Conservation (phyloP, 805 yeast genomes). For the Kuraishia hungarica region DNA sequence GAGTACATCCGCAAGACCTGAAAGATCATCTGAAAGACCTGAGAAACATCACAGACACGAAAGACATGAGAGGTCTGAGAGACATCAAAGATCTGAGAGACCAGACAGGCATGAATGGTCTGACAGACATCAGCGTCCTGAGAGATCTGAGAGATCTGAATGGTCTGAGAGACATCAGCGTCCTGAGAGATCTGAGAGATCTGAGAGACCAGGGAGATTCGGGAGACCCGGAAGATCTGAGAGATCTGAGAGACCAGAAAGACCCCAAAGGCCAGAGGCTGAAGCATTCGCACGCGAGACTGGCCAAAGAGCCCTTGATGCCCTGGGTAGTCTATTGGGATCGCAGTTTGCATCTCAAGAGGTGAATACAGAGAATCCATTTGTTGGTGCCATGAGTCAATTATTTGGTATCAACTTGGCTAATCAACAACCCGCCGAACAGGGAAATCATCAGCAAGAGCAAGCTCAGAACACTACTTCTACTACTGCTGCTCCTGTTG, state of each 20-base stretch:
- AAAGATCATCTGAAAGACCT: not conserved
- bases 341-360: not conserved
- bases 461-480: no score
- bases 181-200: not conserved
- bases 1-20: not conserved
- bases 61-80: no score
- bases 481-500: no score
- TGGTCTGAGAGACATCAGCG: no score
- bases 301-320: not conserved
- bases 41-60: not conserved
- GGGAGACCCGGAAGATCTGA: no score
- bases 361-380: not conserved
- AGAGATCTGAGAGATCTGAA: not conserved
- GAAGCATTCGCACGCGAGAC: not conserved
- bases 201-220: not conserved
- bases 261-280: no score
- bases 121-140: no score
- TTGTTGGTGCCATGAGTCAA: not conserved
- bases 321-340: not conserved
- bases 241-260: no score
- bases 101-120: not conserved
- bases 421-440: not conserved
- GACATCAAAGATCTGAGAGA: no score
- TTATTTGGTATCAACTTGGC: not conserved
- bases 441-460: not conserved